phyloP scores from a whole-genome alignment of 139 green algal species.

The Limnomonas spitsbergensis region DNA sequence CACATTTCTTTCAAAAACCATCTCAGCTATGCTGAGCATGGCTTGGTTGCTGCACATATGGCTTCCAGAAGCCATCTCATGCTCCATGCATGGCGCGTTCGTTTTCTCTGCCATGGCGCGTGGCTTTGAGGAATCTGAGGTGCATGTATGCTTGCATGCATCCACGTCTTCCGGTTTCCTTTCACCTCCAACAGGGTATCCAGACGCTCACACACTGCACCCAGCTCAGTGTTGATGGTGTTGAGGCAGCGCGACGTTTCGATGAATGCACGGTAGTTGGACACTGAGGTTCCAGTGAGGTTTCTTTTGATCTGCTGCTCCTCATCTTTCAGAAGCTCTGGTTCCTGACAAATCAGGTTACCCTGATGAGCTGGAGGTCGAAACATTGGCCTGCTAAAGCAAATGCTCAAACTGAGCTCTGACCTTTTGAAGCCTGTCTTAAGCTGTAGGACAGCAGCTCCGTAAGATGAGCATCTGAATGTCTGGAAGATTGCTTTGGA shows the following conservation, averaged over 20 bases:
- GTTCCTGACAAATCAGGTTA: background rate
- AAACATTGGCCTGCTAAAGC: too few relatives aligned
- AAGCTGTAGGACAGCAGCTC: constrained; percentile 17
- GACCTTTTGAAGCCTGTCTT: constrained; percentile 14
- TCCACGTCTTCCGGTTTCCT: too few relatives aligned
- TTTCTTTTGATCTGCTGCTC: constrained; percentile 66
- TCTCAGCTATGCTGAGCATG: too few relatives aligned
- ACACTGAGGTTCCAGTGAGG: constrained; percentile 44
- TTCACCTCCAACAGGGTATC: constrained; percentile 41
- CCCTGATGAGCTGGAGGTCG: background rate
- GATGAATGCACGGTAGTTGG: constrained; percentile 51
- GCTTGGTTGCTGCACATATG: too few relatives aligned
- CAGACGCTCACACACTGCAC: constrained; percentile 34
- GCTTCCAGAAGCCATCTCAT: too few relatives aligned
- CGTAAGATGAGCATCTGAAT: background rate
- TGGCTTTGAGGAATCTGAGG: too few relatives aligned
- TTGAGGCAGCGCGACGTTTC: constrained; percentile 43
- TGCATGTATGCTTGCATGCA: too few relatives aligned
- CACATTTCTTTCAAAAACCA: too few relatives aligned
- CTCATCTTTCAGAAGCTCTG: constrained; percentile 82
- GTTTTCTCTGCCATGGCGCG: too few relatives aligned
- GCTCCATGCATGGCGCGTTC: too few relatives aligned
- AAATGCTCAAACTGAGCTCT: too few relatives aligned
- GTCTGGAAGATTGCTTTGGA: background rate
- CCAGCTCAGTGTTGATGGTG: constrained; percentile 44